Evolutionary conservation across 768 basidiomycete genomes (phyloP).

Genomic region (Cystobasidium tubakii): DNA sequence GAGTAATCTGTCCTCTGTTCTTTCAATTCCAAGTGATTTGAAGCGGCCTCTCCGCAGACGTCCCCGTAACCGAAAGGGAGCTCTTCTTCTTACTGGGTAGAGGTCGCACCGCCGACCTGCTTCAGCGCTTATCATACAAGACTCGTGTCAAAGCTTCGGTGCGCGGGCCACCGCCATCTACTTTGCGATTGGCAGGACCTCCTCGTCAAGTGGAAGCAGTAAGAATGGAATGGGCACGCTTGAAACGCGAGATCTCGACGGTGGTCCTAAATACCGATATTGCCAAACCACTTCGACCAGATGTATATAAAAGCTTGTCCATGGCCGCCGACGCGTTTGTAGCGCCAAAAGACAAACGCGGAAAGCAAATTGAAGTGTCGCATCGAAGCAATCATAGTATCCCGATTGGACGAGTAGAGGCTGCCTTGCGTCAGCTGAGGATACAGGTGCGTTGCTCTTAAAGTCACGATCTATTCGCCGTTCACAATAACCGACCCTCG

Average conservation of each 20-base stretch:
- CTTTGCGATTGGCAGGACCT: not conserved
- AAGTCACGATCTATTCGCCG: too few relatives aligned
- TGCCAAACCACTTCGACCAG: not conserved
- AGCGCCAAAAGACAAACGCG: not conserved
- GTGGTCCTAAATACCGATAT: not conserved
- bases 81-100: constrained; percentile 15
- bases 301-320: not conserved
- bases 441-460: not conserved
- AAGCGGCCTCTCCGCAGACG: too few relatives aligned
- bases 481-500: too few relatives aligned
- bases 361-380: not conserved
- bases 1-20: not conserved
- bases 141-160: not conserved
- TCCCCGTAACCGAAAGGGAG: not conserved
- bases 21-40: too few relatives aligned
- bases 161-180: not conserved
- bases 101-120: not conserved
- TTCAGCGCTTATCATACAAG: not conserved
- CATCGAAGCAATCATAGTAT: not conserved
- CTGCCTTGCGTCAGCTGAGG: not conserved
- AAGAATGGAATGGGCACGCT: not conserved
- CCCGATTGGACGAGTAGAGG: not conserved
- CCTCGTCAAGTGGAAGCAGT: not conserved
- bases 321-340: not conserved
- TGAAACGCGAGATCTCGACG: not conserved